Conservation (phyloP, 2,329 filamentous ascomycete species). For the Venturia pyrina region DNA sequence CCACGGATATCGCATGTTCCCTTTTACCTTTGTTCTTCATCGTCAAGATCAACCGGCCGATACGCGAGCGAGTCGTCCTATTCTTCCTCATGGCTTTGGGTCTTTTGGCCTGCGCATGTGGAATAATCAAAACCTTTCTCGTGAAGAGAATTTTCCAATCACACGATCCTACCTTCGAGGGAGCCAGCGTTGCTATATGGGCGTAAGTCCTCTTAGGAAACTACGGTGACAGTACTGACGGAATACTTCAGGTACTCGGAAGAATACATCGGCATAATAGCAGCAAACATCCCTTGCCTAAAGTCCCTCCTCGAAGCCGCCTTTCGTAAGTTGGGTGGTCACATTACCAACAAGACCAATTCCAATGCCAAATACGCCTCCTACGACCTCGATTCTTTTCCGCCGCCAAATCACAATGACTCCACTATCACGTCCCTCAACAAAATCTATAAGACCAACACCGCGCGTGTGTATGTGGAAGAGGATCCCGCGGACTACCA, state of each 20-base stretch:
- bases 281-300: conserved; percentile 11
- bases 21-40: conserved; percentile 12
- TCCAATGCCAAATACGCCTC: not conserved
- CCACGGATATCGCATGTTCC: conserved; percentile 9
- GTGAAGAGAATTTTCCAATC: not conserved
- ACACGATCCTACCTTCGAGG: conserved; percentile 2
- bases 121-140: not conserved
- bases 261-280: conserved; percentile 11
- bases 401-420: not conserved
- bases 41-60: conserved; percentile 12
- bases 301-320: conserved; percentile 4
- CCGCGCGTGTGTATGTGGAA: not conserved
- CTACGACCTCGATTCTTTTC: not conserved
- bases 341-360: not conserved
- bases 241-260: not conserved
- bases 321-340: not conserved
- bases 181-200: not conserved
- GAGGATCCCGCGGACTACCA: not conserved
- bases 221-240: not conserved
- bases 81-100: conserved; percentile 11
- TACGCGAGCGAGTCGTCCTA: conserved; percentile 9
- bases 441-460: not conserved
- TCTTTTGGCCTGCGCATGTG: conserved; percentile 8
- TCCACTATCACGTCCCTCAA: not conserved
- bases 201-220: not conserved